Evolutionary conservation across 2,329 filamentous ascomycete species (phyloP), one percentile per base, ranked within the genome.

Genomic region (Ascochyta viciae-villosae): DNA sequence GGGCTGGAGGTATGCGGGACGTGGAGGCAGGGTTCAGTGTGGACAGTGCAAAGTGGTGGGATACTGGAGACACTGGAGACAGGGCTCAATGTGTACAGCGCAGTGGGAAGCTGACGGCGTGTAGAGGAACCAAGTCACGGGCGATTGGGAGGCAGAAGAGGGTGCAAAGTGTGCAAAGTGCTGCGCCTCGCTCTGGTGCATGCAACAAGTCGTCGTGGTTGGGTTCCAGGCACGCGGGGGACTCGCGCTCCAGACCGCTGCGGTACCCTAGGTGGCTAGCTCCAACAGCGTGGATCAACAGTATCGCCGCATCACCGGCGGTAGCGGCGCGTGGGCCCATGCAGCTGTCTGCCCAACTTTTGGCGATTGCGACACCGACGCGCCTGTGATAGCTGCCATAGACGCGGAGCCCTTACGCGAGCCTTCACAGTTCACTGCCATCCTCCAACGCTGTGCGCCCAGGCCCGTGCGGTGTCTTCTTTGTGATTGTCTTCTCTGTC

Each of bases 321-420:
- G 58, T 57, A 57, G 56, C 57, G 43, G 52, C 45, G 52, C 52
- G 42, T 48, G 4, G 60, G 58, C 62, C 58, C 59, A 57, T 58
- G 62, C 60, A 61, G 55, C 62, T 68, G 61, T 64, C 60, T 64
- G 63, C 58, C 60, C 56, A 65, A 68, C 62, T 68, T 72, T 71
- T 70, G 66, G 63, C 58, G 50, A 60, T 53, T 63, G 53, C 50
- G 52, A 58, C 58, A 56, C 53, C 48, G 57, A 66, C 61, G 66
- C 67, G 66, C 64, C 54, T 52, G 64, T 59, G 33, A 10, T 4
- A 35, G 29, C 29, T 31, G 29, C 8, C 50, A 57, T 44, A 45
- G 55, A 64, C 56, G 62, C 52, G 51, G 46, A 57, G 48, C 41
- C 24, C 49, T 37, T 54, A 50, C 45, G 53, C 55, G 43, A 57